Conservation (phyloP, 2,329 filamentous ascomycete species). For the Colletotrichum coccodes region DNA sequence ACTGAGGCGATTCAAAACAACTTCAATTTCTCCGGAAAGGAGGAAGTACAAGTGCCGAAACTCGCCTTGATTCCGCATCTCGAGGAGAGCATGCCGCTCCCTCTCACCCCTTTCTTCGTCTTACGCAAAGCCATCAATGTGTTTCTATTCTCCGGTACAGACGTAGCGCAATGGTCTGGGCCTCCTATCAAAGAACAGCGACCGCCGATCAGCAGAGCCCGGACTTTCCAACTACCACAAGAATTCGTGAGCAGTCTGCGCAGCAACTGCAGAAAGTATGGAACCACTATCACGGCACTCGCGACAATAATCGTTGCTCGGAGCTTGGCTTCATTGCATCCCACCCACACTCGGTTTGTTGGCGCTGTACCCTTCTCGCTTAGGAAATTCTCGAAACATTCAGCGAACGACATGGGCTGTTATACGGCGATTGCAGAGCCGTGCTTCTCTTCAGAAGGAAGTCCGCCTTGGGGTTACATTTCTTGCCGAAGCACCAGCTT, state of each 20-base stretch:
- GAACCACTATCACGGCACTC: not conserved
- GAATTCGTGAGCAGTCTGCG: not conserved
- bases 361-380: conserved; percentile 1
- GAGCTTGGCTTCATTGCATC: not conserved
- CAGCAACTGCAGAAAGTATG: not conserved
- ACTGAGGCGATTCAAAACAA: too few relatives aligned
- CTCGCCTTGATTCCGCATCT: not conserved
- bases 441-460: conserved; percentile 1
- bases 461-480: conserved; percentile 5
- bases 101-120: not conserved
- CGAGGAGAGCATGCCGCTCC: conserved; percentile 5
- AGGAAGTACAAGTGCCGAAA: not conserved
- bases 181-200: not conserved
- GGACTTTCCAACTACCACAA: not conserved
- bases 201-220: not conserved
- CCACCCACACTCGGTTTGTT: not conserved
- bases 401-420: not conserved
- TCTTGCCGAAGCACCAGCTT: not conserved
- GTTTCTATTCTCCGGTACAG: not conserved
- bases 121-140: not conserved
- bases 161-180: not conserved
- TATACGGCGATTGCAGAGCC: conserved; percentile 3
- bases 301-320: not conserved
- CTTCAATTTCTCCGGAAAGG: too few relatives aligned
- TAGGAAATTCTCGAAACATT: not conserved